Conservation (phyloP, 306 rosid species). For the Bauhinia variegata region DNA sequence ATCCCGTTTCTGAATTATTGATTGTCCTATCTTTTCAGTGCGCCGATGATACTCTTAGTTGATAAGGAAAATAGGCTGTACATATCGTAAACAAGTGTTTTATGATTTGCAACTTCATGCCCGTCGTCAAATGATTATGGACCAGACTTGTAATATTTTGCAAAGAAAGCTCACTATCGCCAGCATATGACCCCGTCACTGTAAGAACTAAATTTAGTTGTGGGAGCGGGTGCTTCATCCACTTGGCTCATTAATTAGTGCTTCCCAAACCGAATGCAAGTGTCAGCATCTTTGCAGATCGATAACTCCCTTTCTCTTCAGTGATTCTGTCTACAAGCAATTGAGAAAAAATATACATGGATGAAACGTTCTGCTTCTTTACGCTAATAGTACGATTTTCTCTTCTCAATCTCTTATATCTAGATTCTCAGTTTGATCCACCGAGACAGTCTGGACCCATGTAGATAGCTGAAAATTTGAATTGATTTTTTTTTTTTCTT, state of each 20-base stretch:
- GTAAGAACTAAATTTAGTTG: conserved; percentile 28
- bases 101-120: too few species aligned
- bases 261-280: conserved; percentile 19
- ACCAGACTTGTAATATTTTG: conserved; percentile 25
- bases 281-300: conserved; percentile 38
- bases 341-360: conserved; percentile 45
- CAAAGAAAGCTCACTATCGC: conserved; percentile 31
- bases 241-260: conserved; percentile 32
- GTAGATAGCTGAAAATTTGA: conserved; percentile 26
- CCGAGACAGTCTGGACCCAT: conserved; percentile 36
- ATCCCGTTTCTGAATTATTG: too few species aligned
- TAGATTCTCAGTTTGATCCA: conserved; percentile 43
- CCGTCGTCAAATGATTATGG: background rate
- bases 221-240: conserved; percentile 33
- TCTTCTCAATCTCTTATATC: conserved; percentile 34
- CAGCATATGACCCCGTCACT: conserved; percentile 23
- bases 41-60: too few species aligned
- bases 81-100: too few species aligned
- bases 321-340: conserved; percentile 37
- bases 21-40: too few species aligned
- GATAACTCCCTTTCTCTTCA: conserved; percentile 52
- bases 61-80: too few species aligned
- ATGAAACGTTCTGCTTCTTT: conserved; percentile 34
- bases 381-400: conserved; percentile 27
- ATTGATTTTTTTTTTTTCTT: too few species aligned